phyloP scores from a whole-genome alignment of 1,139 yeast species.

The Yarrowia galli region DNA sequence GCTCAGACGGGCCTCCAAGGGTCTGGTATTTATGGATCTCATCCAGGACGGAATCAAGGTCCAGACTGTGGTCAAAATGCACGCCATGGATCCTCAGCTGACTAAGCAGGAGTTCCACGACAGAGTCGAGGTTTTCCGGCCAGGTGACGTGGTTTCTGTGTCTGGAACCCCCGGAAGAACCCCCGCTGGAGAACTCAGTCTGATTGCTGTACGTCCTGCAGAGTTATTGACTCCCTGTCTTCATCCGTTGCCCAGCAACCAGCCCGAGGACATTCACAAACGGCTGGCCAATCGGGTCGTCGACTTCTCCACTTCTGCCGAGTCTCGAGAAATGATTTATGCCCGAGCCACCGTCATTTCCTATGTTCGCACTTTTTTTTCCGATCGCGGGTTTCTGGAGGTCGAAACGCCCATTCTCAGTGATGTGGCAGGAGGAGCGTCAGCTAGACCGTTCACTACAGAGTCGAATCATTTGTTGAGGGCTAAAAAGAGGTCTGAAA shows the following conservation, averaged over 20 bases:
- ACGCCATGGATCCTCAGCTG: conserved; percentile 53
- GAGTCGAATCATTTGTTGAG: conserved; percentile 55
- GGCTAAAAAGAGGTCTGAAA: conserved; percentile 43
- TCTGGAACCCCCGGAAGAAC: conserved; percentile 78
- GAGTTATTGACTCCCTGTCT: conserved; percentile 70
- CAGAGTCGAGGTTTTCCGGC: conserved; percentile 58
- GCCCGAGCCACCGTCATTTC: conserved; percentile 63
- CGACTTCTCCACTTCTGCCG: conserved; percentile 70
- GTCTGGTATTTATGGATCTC: conserved; percentile 70
- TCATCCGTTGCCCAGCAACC: conserved; percentile 71
- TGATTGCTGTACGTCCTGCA: conserved; percentile 63
- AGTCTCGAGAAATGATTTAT: conserved; percentile 58
- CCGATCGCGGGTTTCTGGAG: conserved; percentile 68
- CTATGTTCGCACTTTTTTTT: conserved; percentile 65
- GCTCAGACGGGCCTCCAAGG: conserved; percentile 70
- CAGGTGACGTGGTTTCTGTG: conserved; percentile 75
- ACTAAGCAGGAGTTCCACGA: conserved; percentile 57
- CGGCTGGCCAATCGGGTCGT: conserved; percentile 74
- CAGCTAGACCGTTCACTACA: conserved; percentile 83
- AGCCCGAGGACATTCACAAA: conserved; percentile 59
- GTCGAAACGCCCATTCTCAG: conserved; percentile 88
- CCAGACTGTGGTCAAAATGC: conserved; percentile 68
- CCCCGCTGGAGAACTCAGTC: conserved; percentile 76
- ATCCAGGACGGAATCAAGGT: conserved; percentile 62
- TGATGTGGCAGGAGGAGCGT: conserved; percentile 79